Evolutionary conservation across 257 asterid species (phyloP).

Genomic region (Catharanthus roseus): DNA sequence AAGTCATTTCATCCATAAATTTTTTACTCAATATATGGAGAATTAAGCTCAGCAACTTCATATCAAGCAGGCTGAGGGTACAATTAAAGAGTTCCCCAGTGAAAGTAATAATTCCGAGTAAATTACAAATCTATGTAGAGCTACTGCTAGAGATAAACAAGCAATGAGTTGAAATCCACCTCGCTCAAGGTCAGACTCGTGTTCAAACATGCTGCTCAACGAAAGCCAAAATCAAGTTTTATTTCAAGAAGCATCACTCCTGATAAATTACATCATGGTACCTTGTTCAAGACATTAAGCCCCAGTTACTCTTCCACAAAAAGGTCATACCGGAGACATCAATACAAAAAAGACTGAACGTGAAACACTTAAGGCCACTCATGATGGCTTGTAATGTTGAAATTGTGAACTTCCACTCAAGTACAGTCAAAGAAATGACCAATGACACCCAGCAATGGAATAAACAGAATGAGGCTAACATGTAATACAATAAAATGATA

Average conservation of each 20-base stretch:
- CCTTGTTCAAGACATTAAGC: background rate
- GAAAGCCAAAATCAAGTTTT: background rate
- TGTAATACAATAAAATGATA: background rate
- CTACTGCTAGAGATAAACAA: background rate
- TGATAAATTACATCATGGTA: background rate
- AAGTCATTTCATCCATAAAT: slow-evolving; percentile 2
- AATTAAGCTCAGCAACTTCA: slow-evolving; percentile 2
- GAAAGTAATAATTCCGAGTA: background rate
- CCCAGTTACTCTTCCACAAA: background rate
- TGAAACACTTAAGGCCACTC: background rate
- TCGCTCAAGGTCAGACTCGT: background rate
- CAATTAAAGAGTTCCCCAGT: background rate
- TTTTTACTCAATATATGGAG: slow-evolving; percentile 12
- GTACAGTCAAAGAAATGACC: background rate
- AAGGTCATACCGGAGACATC: background rate
- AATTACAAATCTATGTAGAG: background rate
- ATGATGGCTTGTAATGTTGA: background rate
- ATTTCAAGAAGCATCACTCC: background rate
- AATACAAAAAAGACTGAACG: background rate
- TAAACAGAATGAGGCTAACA: slow-evolving; percentile 3
- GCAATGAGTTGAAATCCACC: background rate
- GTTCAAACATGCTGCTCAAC: background rate
- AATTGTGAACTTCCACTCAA: background rate
- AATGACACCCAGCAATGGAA: background rate
- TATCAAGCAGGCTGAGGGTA: background rate